Percentiles rank a stretch among this genome's conserved stretches.
Evolutionary conservation across 2,329 filamentous ascomycete genomes (phyloP).

Genomic region (Onygena corvina): DNA sequence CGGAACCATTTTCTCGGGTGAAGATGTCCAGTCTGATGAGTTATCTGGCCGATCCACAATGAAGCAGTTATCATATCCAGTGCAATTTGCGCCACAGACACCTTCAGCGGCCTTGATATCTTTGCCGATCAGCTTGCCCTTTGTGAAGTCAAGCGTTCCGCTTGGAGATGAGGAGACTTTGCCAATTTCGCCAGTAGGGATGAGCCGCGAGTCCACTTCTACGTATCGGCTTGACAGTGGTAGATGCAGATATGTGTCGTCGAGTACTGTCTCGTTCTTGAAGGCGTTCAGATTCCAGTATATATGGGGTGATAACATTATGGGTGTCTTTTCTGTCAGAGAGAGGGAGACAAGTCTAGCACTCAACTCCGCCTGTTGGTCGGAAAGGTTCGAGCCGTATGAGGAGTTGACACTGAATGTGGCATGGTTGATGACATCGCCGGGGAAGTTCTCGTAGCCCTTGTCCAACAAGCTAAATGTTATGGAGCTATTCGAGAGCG

Average conservation of each 20-base stretch:
- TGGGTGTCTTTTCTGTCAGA: slow-evolving; percentile 37
- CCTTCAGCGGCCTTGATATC: slow-evolving; percentile 52
- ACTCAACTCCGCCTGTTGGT: slow-evolving; percentile 31
- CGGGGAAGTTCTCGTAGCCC: slow-evolving; percentile 36
- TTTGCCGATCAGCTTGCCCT: slow-evolving; percentile 65
- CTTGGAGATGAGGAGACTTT: slow-evolving; percentile 58
- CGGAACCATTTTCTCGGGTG: slow-evolving; percentile 26
- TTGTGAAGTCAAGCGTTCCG: slow-evolving; percentile 50
- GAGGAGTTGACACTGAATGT: slow-evolving; percentile 34
- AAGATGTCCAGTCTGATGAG: slow-evolving; percentile 20
- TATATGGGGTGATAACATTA: slow-evolving; percentile 41
- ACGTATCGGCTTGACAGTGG: slow-evolving; percentile 37
- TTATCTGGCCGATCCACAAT: slow-evolving; percentile 34
- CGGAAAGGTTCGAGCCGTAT: slow-evolving; percentile 24
- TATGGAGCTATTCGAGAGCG: slow-evolving; percentile 30
- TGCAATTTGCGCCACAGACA: slow-evolving; percentile 72
- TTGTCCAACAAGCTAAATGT: slow-evolving; percentile 38
- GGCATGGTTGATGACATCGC: slow-evolving; percentile 37
- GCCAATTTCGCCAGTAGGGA: slow-evolving; percentile 64
- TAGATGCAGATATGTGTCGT: slow-evolving; percentile 36
- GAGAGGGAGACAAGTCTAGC: slow-evolving; percentile 35
- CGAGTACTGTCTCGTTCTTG: slow-evolving; percentile 32
- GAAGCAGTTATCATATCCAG: slow-evolving; percentile 61
- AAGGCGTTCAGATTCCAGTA: slow-evolving; percentile 43
- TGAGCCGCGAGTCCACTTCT: slow-evolving; percentile 48